Evolutionary conservation across 768 basidiomycete species (phyloP).

Genomic region (Amanita inopinata): DNA sequence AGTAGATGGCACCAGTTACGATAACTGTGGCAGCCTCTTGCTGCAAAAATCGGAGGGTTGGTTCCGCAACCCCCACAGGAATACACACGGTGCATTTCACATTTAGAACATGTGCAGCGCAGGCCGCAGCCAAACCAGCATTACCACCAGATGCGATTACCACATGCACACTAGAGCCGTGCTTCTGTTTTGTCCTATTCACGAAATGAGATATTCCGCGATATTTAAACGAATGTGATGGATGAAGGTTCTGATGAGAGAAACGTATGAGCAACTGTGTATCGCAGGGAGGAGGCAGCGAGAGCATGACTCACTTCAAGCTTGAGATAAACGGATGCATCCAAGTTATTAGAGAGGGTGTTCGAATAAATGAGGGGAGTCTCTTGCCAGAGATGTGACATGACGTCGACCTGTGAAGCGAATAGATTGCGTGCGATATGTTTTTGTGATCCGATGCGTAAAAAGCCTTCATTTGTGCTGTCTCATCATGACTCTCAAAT

Average conservation of each 20-base stretch:
- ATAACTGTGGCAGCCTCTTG: slow-evolving; percentile 48
- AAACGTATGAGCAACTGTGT: neutral
- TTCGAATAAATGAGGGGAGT: slow-evolving; percentile 59
- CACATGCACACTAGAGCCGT: slow-evolving; percentile 48
- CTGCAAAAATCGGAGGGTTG: slow-evolving; percentile 40
- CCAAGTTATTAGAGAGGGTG: slow-evolving; percentile 42
- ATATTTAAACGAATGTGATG: slow-evolving; percentile 69
- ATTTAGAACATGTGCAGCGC: slow-evolving; percentile 43
- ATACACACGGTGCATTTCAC: slow-evolving; percentile 62
- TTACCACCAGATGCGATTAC: slow-evolving; percentile 75
- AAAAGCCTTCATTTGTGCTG: too few species aligned
- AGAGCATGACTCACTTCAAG: slow-evolving; percentile 59
- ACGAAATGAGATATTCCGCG: slow-evolving; percentile 60
- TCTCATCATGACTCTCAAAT: too few species aligned
- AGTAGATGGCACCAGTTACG: slow-evolving; percentile 48
- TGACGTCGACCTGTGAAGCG: neutral
- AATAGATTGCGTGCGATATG: neutral
- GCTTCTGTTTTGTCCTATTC: slow-evolving; percentile 35
- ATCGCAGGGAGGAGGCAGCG: neutral
- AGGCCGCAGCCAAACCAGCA: slow-evolving; percentile 65
- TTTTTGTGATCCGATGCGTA: neutral
- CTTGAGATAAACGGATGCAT: slow-evolving; percentile 55
- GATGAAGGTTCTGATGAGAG: slow-evolving; percentile 51
- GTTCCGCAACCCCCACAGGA: slow-evolving; percentile 40
- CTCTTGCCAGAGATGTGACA: slow-evolving; percentile 36